Base-by-base conservation (phyloP, 2,329 filamentous ascomycete genomes). In the Plenodomus biglobosus region DNA sequence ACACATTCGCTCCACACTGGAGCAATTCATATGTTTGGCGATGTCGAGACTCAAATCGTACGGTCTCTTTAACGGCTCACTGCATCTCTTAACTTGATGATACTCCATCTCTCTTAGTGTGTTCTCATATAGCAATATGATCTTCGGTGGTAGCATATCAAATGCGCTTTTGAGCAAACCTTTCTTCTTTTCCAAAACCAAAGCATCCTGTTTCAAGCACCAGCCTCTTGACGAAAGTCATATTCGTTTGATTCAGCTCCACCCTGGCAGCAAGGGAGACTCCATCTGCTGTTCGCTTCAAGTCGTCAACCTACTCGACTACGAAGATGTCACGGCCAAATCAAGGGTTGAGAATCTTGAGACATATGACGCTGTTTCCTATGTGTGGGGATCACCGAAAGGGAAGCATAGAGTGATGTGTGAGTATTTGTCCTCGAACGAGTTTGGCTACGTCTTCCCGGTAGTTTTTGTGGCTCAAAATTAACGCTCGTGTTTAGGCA, bases 361-460 rank as follows among this genome's bases (percentile, higher is more conserved):
- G 34, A 35, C 15, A 32, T 50, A 24, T 13, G 40, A 46, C 15
- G 40, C 48, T 15, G 35, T 50, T 2, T 50, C 48, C 5, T 50
- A 50, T 21, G 48, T 46, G 10, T 50, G 48, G 48, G 43, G 48
- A 10, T 13, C 36, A 3, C 13, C 34, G 15, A 36, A 2, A n/a
- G 2, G 6, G 2, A 11, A 5, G 11, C 15, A 13, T 3, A 13
- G 15, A 15, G 36, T 21, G 16, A 6, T 18, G 11, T 19, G 2
- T 32, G 42, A 39, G 48, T n/a, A 27, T 40, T 11, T 21, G 22
- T 10, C 5, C 10, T 24, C 5, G 22, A 10, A 5, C 22, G 10
- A 24, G 22, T 5, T 24, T 24, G 22, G 22, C 22, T 10, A 5
- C 5, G 22, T n/a, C n/a, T 24, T 24, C 22, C 5, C 10, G 22